Evolutionary conservation across 805 yeast species (phyloP), one percentile per base, ranked within the genome.

Genomic region (Jamesozyma jinghongensis): DNA sequence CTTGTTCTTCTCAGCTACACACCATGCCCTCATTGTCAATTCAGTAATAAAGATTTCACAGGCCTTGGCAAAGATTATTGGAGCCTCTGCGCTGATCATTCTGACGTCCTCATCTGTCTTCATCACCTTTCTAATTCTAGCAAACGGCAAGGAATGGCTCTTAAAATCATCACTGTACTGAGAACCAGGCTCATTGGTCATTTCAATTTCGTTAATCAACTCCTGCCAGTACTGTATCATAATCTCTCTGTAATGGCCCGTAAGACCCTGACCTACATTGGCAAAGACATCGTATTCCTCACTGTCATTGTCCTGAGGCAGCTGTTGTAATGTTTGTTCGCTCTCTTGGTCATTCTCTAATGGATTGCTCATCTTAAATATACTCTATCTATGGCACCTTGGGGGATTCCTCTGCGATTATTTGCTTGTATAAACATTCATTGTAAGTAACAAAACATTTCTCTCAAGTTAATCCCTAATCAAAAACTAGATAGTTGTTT

Each of bases 191-290:
- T 92, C 98, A 30, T 62, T 62, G 10, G 62, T 54, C 14, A 51
- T 42, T 40, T 62, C 64, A 37, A 92, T 86, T 40, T 81, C 75
- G 56, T 86, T 86, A 61, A 92, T 88, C 12, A 94, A 81, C 51
- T 85, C 94, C 65, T 92, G 98, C 98, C 98, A 92, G 61, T 90
- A 92, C 46, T 85, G 88, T 75, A 94, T 81, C 88, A 92, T 84
- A 68, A 81, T 74, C 51, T 85, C 88, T 44, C 86, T 74, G 62
- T 87, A 81, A 42, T 77, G 75, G 2, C 95, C 95, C 5, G 71
- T 70, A 17, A 90, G 67, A 1, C 97, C 97, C 56, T 87, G 97
- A 2, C 94, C 96, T 5, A 92, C 97, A 60, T 92, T 92, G 45
- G 75, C 71, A 54, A 85, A 85, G 18, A 85, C 85, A 40, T 83